Evolutionary conservation across 306 rosid species (phyloP).

Genomic region (Vigna trinervia): DNA sequence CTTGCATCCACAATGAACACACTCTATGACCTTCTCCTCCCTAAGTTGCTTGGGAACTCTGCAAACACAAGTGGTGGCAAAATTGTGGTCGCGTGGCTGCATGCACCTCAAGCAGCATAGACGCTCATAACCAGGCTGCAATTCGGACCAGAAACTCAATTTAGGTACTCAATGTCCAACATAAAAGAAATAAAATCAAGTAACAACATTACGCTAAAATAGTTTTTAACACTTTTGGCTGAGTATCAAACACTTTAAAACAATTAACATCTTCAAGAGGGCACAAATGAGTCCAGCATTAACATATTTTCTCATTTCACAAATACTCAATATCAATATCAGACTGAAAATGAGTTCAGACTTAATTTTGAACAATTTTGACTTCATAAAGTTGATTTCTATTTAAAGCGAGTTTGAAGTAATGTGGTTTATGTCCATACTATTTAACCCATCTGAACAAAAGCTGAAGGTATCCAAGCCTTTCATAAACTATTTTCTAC

Average conservation of each 20-base stretch:
- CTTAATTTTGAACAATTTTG: neutral
- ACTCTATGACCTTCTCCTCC: slow-evolving; percentile 88
- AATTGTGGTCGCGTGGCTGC: slow-evolving; percentile 91
- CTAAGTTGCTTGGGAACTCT: slow-evolving; percentile 90
- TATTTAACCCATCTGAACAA: neutral
- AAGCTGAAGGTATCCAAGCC: neutral
- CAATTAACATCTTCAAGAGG: neutral
- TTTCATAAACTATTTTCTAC: neutral
- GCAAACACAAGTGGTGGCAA: slow-evolving; percentile 87
- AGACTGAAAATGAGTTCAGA: neutral
- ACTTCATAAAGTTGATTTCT: neutral
- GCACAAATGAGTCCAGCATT: neutral
- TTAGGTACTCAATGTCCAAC: neutral
- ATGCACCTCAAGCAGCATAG: slow-evolving; percentile 91
- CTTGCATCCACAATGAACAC: slow-evolving; percentile 88
- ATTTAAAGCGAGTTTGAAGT: neutral
- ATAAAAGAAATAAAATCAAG: slow-evolving; percentile 20
- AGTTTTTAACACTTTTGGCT: neutral
- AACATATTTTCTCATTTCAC: neutral
- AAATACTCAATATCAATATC: neutral
- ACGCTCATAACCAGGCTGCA: slow-evolving; percentile 93
- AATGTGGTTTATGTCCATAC: neutral
- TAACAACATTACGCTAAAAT: neutral
- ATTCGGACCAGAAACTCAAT: slow-evolving; percentile 23
- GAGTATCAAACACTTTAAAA: neutral